phyloP scores from a whole-genome alignment of 2,329 filamentous ascomycete genomes.

The Claviceps spartinae region DNA sequence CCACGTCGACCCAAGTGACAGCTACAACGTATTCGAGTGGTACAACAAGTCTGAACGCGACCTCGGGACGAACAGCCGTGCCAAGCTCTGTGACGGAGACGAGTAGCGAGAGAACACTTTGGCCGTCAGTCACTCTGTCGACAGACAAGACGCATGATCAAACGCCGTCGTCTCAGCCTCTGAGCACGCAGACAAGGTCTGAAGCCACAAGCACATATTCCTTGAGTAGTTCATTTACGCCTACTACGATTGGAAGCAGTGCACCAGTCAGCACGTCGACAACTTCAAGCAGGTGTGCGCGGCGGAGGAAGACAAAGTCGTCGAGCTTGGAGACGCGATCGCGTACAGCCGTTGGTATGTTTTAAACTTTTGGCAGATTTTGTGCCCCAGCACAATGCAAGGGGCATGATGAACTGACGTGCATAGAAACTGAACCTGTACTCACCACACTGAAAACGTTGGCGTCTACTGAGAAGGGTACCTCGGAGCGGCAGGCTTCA shows the following conservation, averaged over 20 bases:
- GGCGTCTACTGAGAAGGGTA: conserved; percentile 2
- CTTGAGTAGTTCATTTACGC: background rate
- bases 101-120: background rate
- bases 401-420: background rate
- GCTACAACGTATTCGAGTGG: background rate
- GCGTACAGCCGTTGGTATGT: background rate
- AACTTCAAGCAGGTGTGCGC: background rate
- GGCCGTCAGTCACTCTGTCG: background rate
- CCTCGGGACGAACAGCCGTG: background rate
- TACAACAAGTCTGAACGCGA: background rate
- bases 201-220: background rate
- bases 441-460: conserved; percentile 7
- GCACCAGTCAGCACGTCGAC: background rate
- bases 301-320: background rate
- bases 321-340: background rate
- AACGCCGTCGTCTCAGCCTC: background rate
- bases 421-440: background rate
- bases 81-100: background rate
- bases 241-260: background rate
- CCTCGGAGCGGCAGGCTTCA: background rate
- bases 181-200: background rate
- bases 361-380: background rate
- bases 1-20: background rate
- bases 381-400: background rate
- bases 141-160: background rate